Base-by-base conservation (phyloP, 352 stramenopile species). In the Phytophthora ramorum region DNA sequence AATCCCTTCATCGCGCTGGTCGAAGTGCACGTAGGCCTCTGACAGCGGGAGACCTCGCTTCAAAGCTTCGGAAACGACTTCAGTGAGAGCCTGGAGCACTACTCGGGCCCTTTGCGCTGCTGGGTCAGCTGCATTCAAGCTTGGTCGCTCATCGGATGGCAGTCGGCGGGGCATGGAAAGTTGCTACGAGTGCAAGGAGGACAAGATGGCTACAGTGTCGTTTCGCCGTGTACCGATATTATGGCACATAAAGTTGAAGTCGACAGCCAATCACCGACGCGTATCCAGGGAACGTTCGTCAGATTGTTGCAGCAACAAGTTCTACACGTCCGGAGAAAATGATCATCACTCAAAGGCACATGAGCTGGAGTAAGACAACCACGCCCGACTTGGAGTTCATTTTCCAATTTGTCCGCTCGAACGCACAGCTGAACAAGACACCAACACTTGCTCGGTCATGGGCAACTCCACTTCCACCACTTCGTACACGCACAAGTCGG, bases 21-120 rank as follows among this genome's bases (percentile, higher is more conserved):
- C 80, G 37, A 91, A 91, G 59, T 91, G 83, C 9, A 71, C 60
- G 37, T 84, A 91, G 24, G 80, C 87, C 24, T 81, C 71, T 6
- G 61, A 72, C 8, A 90, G 55, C 12, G 73, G 69, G 12, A 91
- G 77, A 20, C 80, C 83, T 12, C 83, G 83, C 16, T 48, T 64
- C 30, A 74, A 61, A 32, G 83, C 80, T 52, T 89, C 83, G 0
- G 32, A 58, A 9, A 91, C 66, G 34, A 91, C 80, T 20, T 78
- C 66, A n/a, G 45, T 17, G 10, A 91, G 77, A n/a, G 73, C 67
- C 14, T 65, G 52, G 0, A 92, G 57, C 6, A 85, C 51, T 28
- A 69, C 47, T 16, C 28, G 63, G 19, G 40, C 66, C 34, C 43
- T 74, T 6, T 49, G 35, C 24, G 14, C 13, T 32, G 38, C 2